These are phyloP conservation scores for Tausonia pullulans DNA, from an alignment of 1,284 basidiomycete species.

Conservation along the genomic window DNA sequence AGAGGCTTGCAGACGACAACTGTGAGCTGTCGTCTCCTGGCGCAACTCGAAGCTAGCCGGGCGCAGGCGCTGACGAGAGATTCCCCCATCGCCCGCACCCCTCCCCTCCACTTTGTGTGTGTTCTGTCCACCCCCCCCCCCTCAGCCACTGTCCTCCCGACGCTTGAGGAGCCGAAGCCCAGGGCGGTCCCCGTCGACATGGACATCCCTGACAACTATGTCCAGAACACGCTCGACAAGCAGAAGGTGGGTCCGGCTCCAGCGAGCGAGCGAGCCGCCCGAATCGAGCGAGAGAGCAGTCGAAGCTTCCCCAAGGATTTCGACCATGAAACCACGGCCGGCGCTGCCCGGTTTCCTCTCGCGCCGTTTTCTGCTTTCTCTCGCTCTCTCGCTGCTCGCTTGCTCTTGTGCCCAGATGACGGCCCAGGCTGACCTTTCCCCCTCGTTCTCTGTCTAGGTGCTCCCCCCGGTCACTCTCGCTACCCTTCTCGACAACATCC, in stretches of 20 bases:
- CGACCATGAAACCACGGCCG: neutral
- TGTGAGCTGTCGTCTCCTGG: too few relatives aligned
- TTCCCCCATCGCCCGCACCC: neutral
- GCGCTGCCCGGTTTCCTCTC: neutral
- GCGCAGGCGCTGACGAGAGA: too few relatives aligned
- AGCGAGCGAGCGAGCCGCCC: too few relatives aligned
- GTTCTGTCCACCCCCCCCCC: neutral
- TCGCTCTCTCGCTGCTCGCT: neutral
- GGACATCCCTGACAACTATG: conserved; percentile 79
- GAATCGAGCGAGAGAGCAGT: too few relatives aligned
- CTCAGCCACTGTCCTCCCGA: conserved; percentile 5
- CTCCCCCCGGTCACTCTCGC: conserved; percentile 63
- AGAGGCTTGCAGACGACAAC: too few relatives aligned
- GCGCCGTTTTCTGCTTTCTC: neutral
- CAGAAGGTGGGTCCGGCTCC: conserved; percentile 35
- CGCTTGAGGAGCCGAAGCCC: conserved; percentile 15
- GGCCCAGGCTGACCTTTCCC: neutral
- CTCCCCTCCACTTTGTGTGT: neutral
- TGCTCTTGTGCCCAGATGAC: too few relatives aligned
- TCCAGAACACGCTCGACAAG: conserved; percentile 67
- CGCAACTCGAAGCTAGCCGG: too few relatives aligned
- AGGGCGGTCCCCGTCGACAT: conserved; percentile 44
- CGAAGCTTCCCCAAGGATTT: too few relatives aligned
- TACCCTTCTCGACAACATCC: conserved; percentile 59
- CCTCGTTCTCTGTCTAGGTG: conserved; percentile 30